Evolutionary conservation across 306 rosid genomes (phyloP), one percentile per base, ranked within the genome.

Genomic region (Rosa persica): DNA sequence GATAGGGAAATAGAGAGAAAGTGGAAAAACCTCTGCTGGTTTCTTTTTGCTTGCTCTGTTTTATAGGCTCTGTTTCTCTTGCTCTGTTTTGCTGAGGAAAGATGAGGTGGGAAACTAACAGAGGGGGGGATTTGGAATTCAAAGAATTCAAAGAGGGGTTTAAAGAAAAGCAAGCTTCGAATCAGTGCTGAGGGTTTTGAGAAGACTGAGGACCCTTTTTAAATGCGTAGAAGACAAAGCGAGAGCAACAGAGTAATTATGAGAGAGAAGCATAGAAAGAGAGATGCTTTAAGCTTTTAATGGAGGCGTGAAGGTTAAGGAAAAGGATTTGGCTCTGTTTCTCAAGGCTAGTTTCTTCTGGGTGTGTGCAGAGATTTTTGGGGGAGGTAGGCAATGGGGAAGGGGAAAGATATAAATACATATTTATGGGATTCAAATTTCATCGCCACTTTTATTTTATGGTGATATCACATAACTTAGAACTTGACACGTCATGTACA

Each of bases 271-370:
- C 62, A 22, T 34, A 79, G 77, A 58, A 46, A 44, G 25, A 43
- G 77, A 78, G 69, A 12, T 30, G 2, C 74, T 17, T 72, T 39
- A 66, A 66, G 25, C 46, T 8, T 69, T 71, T 81, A 86, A 83
- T 83, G 82, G 90, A 87, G 89, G 93, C 95, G 96, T 94, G 89
- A 91, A 84, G 81, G 84, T 78, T 70, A 89, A 86, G 97, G 78
- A 84, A 84, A 93, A 87, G 81, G 92, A 89, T 89, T 87, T 87
- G 86, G 85, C 88, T 85, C 78, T 80, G 49, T 73, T 76, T 79
- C 85, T 94, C 96, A 77, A 90, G 93, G 97, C 78, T 46, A 51
- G 86, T 72, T 84, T 85, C 84, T 86, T 16, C 64, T 76, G 5
- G 46, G 8, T 76, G 60, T 12, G 39, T 44, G 70, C 51, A n/a